Base-by-base conservation (phyloP, 2,329 filamentous ascomycete species). In the Fusarium odoratissimum region DNA sequence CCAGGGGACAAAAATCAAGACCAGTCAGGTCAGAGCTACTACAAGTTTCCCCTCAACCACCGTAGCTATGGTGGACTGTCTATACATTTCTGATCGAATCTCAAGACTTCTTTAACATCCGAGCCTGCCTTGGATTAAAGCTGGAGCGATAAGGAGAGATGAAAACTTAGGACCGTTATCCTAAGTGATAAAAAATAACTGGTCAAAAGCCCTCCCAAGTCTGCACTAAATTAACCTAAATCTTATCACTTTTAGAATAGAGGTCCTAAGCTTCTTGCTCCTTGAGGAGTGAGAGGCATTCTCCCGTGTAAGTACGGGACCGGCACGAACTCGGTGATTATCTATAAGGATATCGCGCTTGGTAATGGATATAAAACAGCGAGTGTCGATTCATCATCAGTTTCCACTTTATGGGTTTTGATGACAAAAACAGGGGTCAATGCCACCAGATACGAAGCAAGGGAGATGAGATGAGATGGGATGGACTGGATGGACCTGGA, bases 381-480 rank as follows among this genome's bases (percentile, higher is more conserved):
- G 46, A 69, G 56, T 48, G 40, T n/a, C 42, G 30, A 45, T 52
- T 62, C 37, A 30, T 35, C 54, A 57, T 45, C 40, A 48, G 40
- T 69, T 37, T 69, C 44, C 64, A 69, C 64, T 69, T 69, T 64
- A n/a, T n/a, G 40, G 40, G 25, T 14, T 13, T n/a, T 19, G 19
- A 35, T 57, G 40, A 48, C 30, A 57, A 57, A 48, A 31, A 35
- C 25, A 55, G 40, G 48, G 54, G 35, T 28, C 54, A 46, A 46
- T 35, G 40, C 13, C 23, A 28, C 19, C 33, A 41, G 44, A 52
- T 58, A 52, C 40, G 30, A 64, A 19, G n/a, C 25, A 55, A 64
- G 44, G 42, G 42, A 55, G 28, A 51, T 14, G 28, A 31, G 37
- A 37, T 46, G 28, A 28, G 37, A 37, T 46, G 42, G 10, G 30